Evolutionary conservation across 2,329 filamentous ascomycete genomes (phyloP).

Genomic region (Fusarium sp.): DNA sequence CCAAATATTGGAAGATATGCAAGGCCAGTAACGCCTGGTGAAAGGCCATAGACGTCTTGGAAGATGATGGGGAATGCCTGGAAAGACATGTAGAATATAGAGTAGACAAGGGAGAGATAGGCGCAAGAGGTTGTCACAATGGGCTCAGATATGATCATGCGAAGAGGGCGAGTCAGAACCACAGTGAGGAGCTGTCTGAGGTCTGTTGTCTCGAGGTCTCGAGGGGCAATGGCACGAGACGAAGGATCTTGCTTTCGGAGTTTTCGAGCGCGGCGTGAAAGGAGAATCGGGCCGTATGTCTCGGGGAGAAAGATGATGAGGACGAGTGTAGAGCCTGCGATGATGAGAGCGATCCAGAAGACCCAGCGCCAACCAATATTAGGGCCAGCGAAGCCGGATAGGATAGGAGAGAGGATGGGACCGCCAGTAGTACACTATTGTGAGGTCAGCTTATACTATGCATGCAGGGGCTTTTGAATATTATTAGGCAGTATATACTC

Average conservation of each 20-base stretch:
- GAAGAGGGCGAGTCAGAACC: conserved; percentile 75
- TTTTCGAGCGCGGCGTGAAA: conserved; percentile 64
- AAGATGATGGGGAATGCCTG: conserved; percentile 80
- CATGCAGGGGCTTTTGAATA: background rate
- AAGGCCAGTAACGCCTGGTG: conserved; percentile 71
- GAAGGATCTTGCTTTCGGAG: conserved; percentile 66
- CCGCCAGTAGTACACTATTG: conserved; percentile 69
- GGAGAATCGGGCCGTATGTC: conserved; percentile 67
- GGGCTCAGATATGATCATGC: conserved; percentile 77
- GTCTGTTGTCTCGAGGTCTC: conserved; percentile 70
- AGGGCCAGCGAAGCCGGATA: conserved; percentile 68
- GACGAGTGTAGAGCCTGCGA: conserved; percentile 70
- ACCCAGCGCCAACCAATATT: conserved; percentile 74
- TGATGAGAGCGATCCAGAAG: conserved; percentile 75
- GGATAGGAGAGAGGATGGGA: conserved; percentile 71
- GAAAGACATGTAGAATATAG: conserved; percentile 76
- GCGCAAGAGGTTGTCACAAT: conserved; percentile 76
- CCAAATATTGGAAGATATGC: conserved; percentile 74
- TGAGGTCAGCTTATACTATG: conserved; percentile 15
- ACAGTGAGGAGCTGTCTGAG: conserved; percentile 69
- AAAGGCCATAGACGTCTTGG: conserved; percentile 68
- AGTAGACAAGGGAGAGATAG: conserved; percentile 77
- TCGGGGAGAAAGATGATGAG: conserved; percentile 72
- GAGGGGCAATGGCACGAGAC: conserved; percentile 63
- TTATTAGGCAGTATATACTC: conserved; percentile 36